These are phyloP conservation scores for Cnidoscolus chayamansa DNA, from an alignment of 441 rosid genomes.

Conservation along the genomic window DNA sequence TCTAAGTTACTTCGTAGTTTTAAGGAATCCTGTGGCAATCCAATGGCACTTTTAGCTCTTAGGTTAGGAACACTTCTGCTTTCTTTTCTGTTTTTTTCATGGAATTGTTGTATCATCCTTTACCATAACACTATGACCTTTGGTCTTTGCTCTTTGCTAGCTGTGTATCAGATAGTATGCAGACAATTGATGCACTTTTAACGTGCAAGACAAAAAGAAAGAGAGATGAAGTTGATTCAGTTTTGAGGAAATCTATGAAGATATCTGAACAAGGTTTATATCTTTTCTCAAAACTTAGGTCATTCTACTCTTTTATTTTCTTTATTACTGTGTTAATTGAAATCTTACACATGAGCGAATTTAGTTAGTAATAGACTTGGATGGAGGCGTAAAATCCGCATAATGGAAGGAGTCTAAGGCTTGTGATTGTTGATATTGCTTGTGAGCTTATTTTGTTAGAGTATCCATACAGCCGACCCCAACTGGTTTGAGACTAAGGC, in stretches of 20 bases:
- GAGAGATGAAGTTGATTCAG: conserved; percentile 45
- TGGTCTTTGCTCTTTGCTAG: conserved; percentile 49
- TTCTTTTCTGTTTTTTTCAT: conserved; percentile 15
- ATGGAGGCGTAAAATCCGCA: too few species aligned
- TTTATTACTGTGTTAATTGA: conserved; percentile 3
- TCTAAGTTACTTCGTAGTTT: conserved; percentile 63
- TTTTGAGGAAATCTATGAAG: conserved; percentile 29
- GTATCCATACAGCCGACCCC: too few species aligned
- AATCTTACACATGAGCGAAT: too few species aligned
- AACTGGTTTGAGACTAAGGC: too few species aligned
- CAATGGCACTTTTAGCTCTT: conserved; percentile 69
- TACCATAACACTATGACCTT: conserved; percentile 24
- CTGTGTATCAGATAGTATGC: conserved; percentile 78
- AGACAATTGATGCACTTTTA: conserved; percentile 73
- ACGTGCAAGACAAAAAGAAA: conserved; percentile 76
- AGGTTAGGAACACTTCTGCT: conserved; percentile 55
- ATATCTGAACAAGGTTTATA: conserved; percentile 51
- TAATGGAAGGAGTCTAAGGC: too few species aligned
- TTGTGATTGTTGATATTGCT: too few species aligned
- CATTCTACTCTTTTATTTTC: neutral
- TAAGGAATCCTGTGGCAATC: conserved; percentile 71
- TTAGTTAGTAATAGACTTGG: too few species aligned
- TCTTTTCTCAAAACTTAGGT: conserved; percentile 15
- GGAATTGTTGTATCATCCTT: neutral
- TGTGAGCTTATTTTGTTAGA: too few species aligned